phyloP scores from a whole-genome alignment of 179 eudicot species.

The Actinidia arguta region DNA sequence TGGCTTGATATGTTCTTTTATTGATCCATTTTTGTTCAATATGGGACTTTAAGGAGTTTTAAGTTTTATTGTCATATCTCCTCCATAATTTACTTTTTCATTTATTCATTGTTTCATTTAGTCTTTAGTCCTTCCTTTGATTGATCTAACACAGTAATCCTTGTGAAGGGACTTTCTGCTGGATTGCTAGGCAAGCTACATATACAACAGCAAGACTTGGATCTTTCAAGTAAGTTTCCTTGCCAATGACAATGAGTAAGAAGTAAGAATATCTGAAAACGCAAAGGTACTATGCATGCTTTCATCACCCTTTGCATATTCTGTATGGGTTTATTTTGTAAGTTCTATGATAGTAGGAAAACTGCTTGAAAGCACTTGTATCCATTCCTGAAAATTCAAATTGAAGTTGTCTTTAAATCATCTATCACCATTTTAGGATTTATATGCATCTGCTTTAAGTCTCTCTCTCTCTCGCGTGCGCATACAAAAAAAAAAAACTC shows the following conservation, averaged over 20 bases:
- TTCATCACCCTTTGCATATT: background rate
- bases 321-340: background rate
- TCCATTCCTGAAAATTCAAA: background rate
- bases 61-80: background rate
- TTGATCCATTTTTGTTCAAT: background rate
- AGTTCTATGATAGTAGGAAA: background rate
- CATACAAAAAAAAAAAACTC: background rate
- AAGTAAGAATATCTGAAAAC: background rate
- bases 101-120: background rate
- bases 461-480: background rate
- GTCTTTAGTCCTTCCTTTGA: background rate
- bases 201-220: conserved; percentile 65
- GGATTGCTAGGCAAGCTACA: conserved; percentile 67
- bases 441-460: background rate
- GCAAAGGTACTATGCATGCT: background rate
- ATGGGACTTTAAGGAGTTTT: background rate
- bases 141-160: background rate
- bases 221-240: conserved; percentile 46
- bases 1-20: background rate
- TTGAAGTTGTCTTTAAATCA: background rate
- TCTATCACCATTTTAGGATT: background rate
- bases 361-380: background rate
- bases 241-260: no score
- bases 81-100: background rate
- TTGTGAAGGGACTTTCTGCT: conserved; percentile 61